phyloP scores from a whole-genome alignment of 2,329 filamentous ascomycete species.

The Phialophora expanda region DNA sequence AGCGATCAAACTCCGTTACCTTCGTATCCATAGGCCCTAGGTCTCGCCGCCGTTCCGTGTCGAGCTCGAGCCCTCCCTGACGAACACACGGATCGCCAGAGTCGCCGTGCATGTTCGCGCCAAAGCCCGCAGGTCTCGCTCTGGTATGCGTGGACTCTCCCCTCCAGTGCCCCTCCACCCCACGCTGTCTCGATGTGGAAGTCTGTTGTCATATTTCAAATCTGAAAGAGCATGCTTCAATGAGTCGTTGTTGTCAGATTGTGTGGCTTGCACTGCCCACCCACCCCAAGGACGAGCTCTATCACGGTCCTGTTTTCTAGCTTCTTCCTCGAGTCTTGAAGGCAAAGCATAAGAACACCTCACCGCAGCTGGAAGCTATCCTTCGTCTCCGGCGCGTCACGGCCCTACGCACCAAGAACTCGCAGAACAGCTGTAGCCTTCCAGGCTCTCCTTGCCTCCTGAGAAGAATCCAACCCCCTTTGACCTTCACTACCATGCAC shows the following conservation, averaged over 20 bases:
- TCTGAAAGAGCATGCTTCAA: not conserved
- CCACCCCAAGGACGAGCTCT: not conserved
- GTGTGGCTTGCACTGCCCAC: not conserved
- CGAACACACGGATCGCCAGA: constrained; percentile 26
- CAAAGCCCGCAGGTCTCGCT: constrained; percentile 22
- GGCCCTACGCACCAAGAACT: not conserved
- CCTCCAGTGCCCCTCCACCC: constrained; percentile 7
- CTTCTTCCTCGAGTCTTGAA: not conserved
- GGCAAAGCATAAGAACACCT: not conserved
- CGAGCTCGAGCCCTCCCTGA: constrained; percentile 22
- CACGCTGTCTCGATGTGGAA: constrained; percentile 28
- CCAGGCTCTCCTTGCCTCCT: not conserved
- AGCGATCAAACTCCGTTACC: not conserved
- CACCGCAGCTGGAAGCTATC: no score
- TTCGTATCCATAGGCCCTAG: constrained; percentile 9
- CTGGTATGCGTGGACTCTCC: constrained; percentile 28
- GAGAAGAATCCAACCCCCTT: constrained; percentile 4
- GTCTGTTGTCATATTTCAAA: constrained; percentile 26
- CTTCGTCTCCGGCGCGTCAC: not conserved
- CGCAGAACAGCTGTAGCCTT: not conserved
- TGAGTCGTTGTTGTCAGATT: not conserved
- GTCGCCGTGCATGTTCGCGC: constrained; percentile 33
- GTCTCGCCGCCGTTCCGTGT: constrained; percentile 4
- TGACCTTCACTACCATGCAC: constrained; percentile 23
- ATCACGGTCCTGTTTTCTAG: not conserved